phyloP scores from a whole-genome alignment of 2,329 filamentous ascomycete genomes.

The Aspergillus fumigatus region DNA sequence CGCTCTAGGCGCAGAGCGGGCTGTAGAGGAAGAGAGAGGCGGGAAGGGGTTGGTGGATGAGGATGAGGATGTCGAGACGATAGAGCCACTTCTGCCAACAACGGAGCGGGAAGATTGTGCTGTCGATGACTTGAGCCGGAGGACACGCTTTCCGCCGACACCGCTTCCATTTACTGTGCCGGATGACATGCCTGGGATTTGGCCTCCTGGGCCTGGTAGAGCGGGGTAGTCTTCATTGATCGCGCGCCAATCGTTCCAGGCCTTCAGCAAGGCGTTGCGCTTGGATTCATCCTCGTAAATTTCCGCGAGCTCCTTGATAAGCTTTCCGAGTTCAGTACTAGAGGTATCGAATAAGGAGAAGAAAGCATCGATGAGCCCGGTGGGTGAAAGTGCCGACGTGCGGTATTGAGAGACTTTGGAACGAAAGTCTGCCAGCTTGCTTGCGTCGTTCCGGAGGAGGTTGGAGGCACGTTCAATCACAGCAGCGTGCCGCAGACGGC shows the following conservation, averaged over 20 bases:
- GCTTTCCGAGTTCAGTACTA: slow-evolving; percentile 75
- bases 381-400: slow-evolving; percentile 62
- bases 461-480: slow-evolving; percentile 82
- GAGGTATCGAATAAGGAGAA: slow-evolving; percentile 82
- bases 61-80: slow-evolving; percentile 35
- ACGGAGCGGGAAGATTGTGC: slow-evolving; percentile 61
- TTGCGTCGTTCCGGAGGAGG: slow-evolving; percentile 70
- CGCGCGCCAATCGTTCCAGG: slow-evolving; percentile 93
- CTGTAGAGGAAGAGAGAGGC: slow-evolving; percentile 31
- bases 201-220: slow-evolving; percentile 68
- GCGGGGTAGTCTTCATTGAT: slow-evolving; percentile 95
- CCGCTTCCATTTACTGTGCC: slow-evolving; percentile 48
- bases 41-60: slow-evolving; percentile 44
- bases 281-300: slow-evolving; percentile 82
- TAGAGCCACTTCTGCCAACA: slow-evolving; percentile 54
- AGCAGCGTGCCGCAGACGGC: slow-evolving; percentile 71
- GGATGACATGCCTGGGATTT: slow-evolving; percentile 53
- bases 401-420: slow-evolving; percentile 74
- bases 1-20: slow-evolving; percentile 22
- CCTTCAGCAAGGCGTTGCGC: slow-evolving; percentile 67
- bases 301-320: slow-evolving; percentile 87
- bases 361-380: slow-evolving; percentile 78
- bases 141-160: slow-evolving; percentile 58
- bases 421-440: slow-evolving; percentile 75
- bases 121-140: slow-evolving; percentile 66